Base-by-base conservation (phyloP, 352 stramenopile species). In the Peronospora destructor region DNA sequence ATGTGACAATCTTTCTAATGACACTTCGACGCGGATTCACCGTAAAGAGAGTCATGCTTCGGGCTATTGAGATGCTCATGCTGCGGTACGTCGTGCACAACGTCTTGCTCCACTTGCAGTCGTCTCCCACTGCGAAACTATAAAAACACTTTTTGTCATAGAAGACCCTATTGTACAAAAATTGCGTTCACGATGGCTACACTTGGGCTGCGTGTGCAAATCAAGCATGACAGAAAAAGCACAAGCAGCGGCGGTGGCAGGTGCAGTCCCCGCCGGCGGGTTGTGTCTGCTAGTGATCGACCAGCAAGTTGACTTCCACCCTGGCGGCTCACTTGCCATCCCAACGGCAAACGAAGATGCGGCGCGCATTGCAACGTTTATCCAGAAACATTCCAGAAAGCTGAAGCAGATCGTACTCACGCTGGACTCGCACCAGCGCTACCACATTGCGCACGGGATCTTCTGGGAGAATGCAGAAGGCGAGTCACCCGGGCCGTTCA, bases 261-360 rank as follows among this genome's bases (percentile, higher is more conserved):
- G 54, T 25, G 43, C 59, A 26, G 64, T 74, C 28, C 45, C 64
- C 16, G 41, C 60, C n/a, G 78, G 78, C 23, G 84, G 81, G 1
- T 32, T 85, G 19, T 71, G 62, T 25, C 71, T 98, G 12, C 57
- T 98, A 17, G 75, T 98, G 47, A 95, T 98, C 40, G 95, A 98
- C 68, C 75, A 92, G 56, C 95, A 98, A 63, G 82, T 94, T 33
- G 93, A 98, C 59, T 99, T 99, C 71, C 95, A 98, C 68, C 86
- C 90, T 2, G 89, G 79, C 13, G 95, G 95, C 14, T 96, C 83
- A 29, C 85, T 99, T 6, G 93, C 87, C n/a, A 96, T 99, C 67
- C 78, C 89, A n/a, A 91, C 76, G 14, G 93, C 95, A 5, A 73
- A 89, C 42, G 71, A 86, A 6, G 94, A 98, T 68, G 88, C 94